These are phyloP conservation scores for Blastomyces silverae DNA, from an alignment of 2,329 filamentous ascomycete genomes.

Conservation along the genomic window DNA sequence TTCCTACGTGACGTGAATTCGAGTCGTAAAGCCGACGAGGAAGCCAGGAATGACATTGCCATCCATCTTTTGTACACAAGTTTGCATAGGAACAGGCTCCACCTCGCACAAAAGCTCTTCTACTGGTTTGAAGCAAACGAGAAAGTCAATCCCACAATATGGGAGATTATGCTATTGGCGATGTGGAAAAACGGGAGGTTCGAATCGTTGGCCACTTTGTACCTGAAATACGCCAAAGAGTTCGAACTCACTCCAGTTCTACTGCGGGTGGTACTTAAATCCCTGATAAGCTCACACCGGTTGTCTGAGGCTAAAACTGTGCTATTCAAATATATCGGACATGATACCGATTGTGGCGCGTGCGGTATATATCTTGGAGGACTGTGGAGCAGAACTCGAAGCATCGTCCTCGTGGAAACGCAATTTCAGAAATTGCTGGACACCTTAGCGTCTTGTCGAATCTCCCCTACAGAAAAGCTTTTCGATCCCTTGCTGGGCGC, in stretches of 20 bases:
- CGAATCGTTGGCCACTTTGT: slow-evolving; percentile 35
- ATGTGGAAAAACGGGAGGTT: slow-evolving; percentile 33
- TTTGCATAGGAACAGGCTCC: slow-evolving; percentile 34
- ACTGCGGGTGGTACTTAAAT: slow-evolving; percentile 34
- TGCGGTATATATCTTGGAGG: slow-evolving; percentile 35
- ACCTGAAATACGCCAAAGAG: slow-evolving; percentile 25
- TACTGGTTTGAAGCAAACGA: slow-evolving; percentile 31
- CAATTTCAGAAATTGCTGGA: slow-evolving; percentile 31
- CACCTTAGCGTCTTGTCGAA: slow-evolving; percentile 27
- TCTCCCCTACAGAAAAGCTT: slow-evolving; percentile 33
- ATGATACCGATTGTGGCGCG: slow-evolving; percentile 33
- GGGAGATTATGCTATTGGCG: slow-evolving; percentile 34
- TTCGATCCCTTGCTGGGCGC: slow-evolving; percentile 39
- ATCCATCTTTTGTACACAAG: slow-evolving; percentile 33
- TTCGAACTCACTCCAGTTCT: slow-evolving; percentile 31
- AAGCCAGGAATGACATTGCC: slow-evolving; percentile 22
- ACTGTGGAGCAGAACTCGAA: slow-evolving; percentile 38
- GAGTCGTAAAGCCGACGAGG: neutral
- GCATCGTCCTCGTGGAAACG: slow-evolving; percentile 31
- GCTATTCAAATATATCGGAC: slow-evolving; percentile 29
- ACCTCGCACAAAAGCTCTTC: slow-evolving; percentile 36
- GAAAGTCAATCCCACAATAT: slow-evolving; percentile 30
- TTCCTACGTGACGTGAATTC: slow-evolving; percentile 6
- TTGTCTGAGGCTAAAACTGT: slow-evolving; percentile 35
- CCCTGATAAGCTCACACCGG: slow-evolving; percentile 35